phyloP scores from a whole-genome alignment of 768 basidiomycete species.

The Paxillus involutus region DNA sequence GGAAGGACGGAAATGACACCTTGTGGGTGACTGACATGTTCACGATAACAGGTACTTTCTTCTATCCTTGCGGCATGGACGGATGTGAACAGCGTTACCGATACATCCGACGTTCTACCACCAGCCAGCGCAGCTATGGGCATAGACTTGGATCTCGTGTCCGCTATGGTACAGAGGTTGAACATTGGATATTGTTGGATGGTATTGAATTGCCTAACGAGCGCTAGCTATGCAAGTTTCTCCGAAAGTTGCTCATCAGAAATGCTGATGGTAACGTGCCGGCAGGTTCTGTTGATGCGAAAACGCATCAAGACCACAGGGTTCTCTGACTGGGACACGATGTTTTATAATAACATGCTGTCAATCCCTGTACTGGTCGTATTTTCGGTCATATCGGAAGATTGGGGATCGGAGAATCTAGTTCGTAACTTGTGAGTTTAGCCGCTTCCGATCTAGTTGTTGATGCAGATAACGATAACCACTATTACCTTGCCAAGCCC shows the following conservation, averaged over 20 bases:
- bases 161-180: slow-evolving; percentile 46
- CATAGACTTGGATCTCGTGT: slow-evolving; percentile 36
- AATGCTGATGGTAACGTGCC: not conserved
- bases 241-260: slow-evolving; percentile 1
- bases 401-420: slow-evolving; percentile 84
- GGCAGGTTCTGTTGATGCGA: slow-evolving; percentile 90
- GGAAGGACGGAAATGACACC: not conserved
- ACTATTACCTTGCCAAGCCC: slow-evolving; percentile 55
- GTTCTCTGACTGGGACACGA: slow-evolving; percentile 98
- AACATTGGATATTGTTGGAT: slow-evolving; percentile 97
- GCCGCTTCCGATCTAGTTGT: not conserved
- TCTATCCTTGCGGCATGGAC: slow-evolving; percentile 97
- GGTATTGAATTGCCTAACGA: slow-evolving; percentile 86
- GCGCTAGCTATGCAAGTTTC: slow-evolving; percentile 81
- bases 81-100: slow-evolving; percentile 54
- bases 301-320: slow-evolving; percentile 94
- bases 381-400: slow-evolving; percentile 82
- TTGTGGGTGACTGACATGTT: not conserved
- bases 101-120: slow-evolving; percentile 28
- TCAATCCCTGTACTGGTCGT: slow-evolving; percentile 88
- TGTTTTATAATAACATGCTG: slow-evolving; percentile 98
- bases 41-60: slow-evolving; percentile 68
- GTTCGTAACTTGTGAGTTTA: slow-evolving; percentile 84
- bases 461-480: not conserved
- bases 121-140: slow-evolving; percentile 27